These are phyloP conservation scores for Colletotrichum incanum DNA, from an alignment of 2,329 filamentous ascomycete species.

Conservation along the genomic window DNA sequence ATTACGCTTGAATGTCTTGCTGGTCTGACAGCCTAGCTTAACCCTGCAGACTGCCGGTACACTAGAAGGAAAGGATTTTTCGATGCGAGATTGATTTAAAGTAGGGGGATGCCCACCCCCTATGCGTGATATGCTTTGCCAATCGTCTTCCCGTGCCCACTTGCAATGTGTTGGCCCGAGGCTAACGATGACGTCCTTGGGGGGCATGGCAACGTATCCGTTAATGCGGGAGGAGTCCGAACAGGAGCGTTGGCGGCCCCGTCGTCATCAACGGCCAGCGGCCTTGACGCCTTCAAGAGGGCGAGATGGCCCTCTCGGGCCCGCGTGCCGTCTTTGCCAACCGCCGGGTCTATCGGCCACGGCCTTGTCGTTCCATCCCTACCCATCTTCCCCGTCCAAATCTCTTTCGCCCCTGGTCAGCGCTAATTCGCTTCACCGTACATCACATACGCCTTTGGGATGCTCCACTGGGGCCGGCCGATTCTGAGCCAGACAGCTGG, in stretches of 20 bases:
- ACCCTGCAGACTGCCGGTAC: neutral
- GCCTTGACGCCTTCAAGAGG: neutral
- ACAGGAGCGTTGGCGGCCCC: neutral
- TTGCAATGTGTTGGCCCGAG: slow-evolving; percentile 6
- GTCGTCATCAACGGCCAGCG: neutral
- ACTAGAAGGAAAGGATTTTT: slow-evolving; percentile 2
- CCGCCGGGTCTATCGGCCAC: slow-evolving; percentile 24
- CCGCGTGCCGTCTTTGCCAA: slow-evolving; percentile 24
- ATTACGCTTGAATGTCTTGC: slow-evolving; percentile 24
- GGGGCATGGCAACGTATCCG: slow-evolving; percentile 12
- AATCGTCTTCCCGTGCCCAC: slow-evolving; percentile 39
- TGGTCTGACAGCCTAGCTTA: slow-evolving; percentile 12
- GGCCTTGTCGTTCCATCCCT: slow-evolving; percentile 23
- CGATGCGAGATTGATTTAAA: slow-evolving; percentile 33
- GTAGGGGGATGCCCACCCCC: slow-evolving; percentile 16
- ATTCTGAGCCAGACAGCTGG: slow-evolving; percentile 20
- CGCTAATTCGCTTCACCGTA: slow-evolving; percentile 35
- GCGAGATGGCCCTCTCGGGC: neutral
- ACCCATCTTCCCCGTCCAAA: slow-evolving; percentile 9
- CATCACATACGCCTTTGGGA: slow-evolving; percentile 24
- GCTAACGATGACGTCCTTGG: slow-evolving; percentile 9
- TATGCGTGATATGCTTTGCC: slow-evolving; percentile 8
- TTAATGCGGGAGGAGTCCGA: slow-evolving; percentile 3
- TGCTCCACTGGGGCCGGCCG: slow-evolving; percentile 22
- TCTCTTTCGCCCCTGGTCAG: slow-evolving; percentile 20